phyloP scores from a whole-genome alignment of 192 early-diverging fungal species.

The Lunasporangiospora selenospora region DNA sequence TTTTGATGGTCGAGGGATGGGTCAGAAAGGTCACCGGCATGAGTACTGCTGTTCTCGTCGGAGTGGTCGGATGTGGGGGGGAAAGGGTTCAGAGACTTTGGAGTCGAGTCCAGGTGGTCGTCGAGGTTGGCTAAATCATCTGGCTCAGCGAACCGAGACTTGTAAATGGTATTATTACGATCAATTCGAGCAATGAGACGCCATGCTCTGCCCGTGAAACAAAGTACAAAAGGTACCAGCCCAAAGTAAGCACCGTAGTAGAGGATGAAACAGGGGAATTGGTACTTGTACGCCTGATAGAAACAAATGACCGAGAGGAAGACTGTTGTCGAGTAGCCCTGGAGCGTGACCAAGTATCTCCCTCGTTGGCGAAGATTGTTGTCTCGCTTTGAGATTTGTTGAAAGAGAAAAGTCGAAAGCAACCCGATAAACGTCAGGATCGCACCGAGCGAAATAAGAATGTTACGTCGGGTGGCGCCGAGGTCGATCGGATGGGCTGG shows the following conservation, averaged over 20 bases:
- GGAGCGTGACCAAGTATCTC: slow-evolving; percentile 30
- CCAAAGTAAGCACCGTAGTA: slow-evolving; percentile 12
- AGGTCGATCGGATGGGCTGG: slow-evolving; percentile 1
- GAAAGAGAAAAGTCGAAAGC: slow-evolving; percentile 25
- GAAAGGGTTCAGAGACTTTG: too few relatives aligned
- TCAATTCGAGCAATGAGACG: slow-evolving; percentile 33
- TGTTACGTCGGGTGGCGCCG: slow-evolving; percentile 10
- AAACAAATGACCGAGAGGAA: slow-evolving; percentile 11
- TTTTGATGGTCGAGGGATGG: too few relatives aligned
- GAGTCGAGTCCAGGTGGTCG: too few relatives aligned
- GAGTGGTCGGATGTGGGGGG: too few relatives aligned
- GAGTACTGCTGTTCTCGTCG: too few relatives aligned
- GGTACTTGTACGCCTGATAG: slow-evolving; percentile 24
- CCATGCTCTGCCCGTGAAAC: slow-evolving; percentile 25
- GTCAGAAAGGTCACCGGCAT: too few relatives aligned
- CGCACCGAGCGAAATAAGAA: slow-evolving; percentile 8
- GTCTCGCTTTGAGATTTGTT: slow-evolving; percentile 35
- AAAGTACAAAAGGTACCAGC: slow-evolving; percentile 23
- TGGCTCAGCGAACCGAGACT: slow-evolving; percentile 34
- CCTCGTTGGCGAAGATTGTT: slow-evolving; percentile 44
- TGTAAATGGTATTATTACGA: slow-evolving; percentile 37
- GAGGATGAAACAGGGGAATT: slow-evolving; percentile 18
- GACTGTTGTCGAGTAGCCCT: slow-evolving; percentile 19
- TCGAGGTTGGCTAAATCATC: slow-evolving; percentile 10
- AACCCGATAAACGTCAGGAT: slow-evolving; percentile 8